Base-by-base conservation (phyloP, 306 rosid genomes). In the Gastrolobium villosum region DNA sequence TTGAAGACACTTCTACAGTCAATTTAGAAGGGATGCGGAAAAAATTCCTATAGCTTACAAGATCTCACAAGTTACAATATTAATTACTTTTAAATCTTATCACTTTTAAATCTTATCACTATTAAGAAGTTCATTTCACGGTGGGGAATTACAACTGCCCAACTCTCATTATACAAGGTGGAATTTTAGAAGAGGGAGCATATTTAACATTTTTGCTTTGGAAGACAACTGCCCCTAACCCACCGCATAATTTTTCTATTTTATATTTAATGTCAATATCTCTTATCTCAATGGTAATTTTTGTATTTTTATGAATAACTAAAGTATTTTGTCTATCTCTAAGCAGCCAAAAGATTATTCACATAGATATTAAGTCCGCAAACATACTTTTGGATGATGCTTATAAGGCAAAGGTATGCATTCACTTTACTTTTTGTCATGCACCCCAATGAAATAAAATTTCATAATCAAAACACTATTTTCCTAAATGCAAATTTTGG, bases 271-370 rank as follows among this genome's bases (percentile, higher is more conserved):
- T 65, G 69, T 65, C 67, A 72, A 7, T 8, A 11, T 46, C 36
- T 74, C 43, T 46, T n/a, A 10, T 56, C 20, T 69, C 34, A 31
- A 8, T 64, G 34, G 2, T 56, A 26, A 37, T 28, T 26, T 45
- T 83, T 74, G 26, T 65, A 5, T 44, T 79, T 81, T 13, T 61
- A 39, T 78, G 67, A 85, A 78, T 75, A 82, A 74, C 84, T 73
- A 53, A 77, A 67, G 78, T 79, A 75, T 54, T 65, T 82, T 54
- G 81, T 85, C 67, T 81, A 64, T 80, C 85, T 76, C 67, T 71
- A 96, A 98, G 99, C 89, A 85, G 89, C 88, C 99, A 97, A 74
- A 93, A 86, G 79, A 93, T 96, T 71, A 96, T 96, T 77, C 98
- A 96, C 88, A 87, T 97, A 87, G 99, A 96, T 84, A 96, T 96